Conservation (phyloP, 495 filamentous ascomycete genomes). For the Aspergillus saccharolyticus region DNA sequence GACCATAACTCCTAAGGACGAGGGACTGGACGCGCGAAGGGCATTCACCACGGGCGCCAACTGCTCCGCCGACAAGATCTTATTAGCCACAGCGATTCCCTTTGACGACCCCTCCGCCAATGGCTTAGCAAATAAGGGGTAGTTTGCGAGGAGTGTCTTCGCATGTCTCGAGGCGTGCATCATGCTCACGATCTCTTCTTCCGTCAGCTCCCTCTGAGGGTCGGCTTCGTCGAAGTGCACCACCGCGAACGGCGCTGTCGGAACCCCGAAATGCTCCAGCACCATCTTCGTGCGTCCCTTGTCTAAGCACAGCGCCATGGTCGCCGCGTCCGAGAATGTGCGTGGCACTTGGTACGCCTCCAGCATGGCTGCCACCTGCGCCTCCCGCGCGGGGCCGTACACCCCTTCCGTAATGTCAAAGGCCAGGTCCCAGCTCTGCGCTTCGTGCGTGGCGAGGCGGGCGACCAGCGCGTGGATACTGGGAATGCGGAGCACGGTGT, state of each 20-base stretch:
- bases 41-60: not conserved
- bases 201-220: not conserved
- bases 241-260: constrained; percentile 5
- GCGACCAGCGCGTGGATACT: not conserved
- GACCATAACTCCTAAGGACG: constrained; percentile 1
- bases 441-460: not conserved
- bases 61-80: not conserved
- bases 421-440: not conserved
- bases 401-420: constrained; percentile 2
- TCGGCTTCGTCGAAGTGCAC: not conserved
- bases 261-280: constrained; percentile 7
- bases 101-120: constrained; percentile 7
- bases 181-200: not conserved
- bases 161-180: not conserved
- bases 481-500: not conserved
- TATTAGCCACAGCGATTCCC: constrained; percentile 4
- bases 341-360: constrained; percentile 2
- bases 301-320: constrained; percentile 4
- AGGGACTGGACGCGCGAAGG: not conserved
- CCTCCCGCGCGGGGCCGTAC: constrained; percentile 1
- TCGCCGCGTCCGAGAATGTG: constrained; percentile 6
- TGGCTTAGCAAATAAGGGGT: constrained; percentile 9
- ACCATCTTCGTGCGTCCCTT: constrained; percentile 7
- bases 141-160: not conserved
- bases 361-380: not conserved